phyloP scores from a whole-genome alignment of 305 asterid genomes.

The Rubia peregrina region DNA sequence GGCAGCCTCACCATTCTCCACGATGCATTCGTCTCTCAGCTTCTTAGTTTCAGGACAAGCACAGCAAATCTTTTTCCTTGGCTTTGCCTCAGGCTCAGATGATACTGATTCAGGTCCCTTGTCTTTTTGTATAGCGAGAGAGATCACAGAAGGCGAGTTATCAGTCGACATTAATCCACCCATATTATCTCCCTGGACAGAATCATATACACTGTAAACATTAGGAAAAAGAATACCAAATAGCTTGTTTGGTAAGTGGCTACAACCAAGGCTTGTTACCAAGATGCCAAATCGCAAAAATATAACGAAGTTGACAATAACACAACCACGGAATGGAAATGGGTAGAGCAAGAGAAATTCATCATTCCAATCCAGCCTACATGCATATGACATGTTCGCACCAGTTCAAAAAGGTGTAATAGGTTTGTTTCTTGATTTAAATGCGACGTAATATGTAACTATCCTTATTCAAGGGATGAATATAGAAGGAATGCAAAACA shows the following conservation, averaged over 20 bases:
- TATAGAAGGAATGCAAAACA: not conserved
- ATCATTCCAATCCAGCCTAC: too few relatives aligned
- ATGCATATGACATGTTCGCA: too few relatives aligned
- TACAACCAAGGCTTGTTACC: too few relatives aligned
- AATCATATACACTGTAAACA: not conserved
- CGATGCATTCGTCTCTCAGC: slow-evolving; percentile 84
- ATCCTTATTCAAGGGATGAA: not conserved
- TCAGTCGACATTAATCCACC: slow-evolving; percentile 37
- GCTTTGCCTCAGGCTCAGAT: slow-evolving; percentile 53
- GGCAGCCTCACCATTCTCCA: slow-evolving; percentile 75
- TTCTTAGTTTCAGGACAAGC: slow-evolving; percentile 96
- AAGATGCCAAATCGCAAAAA: too few relatives aligned
- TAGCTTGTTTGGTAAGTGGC: too few relatives aligned
- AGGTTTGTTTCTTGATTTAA: not conserved
- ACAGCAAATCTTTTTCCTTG: slow-evolving; percentile 88
- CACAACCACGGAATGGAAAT: too few relatives aligned
- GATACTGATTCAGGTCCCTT: slow-evolving; percentile 31
- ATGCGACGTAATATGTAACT: not conserved
- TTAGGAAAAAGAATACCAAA: not conserved
- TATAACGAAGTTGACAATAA: too few relatives aligned
- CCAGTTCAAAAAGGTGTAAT: too few relatives aligned
- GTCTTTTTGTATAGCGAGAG: slow-evolving; percentile 40
- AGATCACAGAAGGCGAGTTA: slow-evolving; percentile 37
- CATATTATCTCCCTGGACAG: slow-evolving; percentile 30
- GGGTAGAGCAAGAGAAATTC: too few relatives aligned